A percentile compares a stretch with the other conserved stretches of the same genome.
These are phyloP conservation scores for Dendrothele bispora DNA, from an alignment of 768 basidiomycete genomes.

Conservation along the genomic window DNA sequence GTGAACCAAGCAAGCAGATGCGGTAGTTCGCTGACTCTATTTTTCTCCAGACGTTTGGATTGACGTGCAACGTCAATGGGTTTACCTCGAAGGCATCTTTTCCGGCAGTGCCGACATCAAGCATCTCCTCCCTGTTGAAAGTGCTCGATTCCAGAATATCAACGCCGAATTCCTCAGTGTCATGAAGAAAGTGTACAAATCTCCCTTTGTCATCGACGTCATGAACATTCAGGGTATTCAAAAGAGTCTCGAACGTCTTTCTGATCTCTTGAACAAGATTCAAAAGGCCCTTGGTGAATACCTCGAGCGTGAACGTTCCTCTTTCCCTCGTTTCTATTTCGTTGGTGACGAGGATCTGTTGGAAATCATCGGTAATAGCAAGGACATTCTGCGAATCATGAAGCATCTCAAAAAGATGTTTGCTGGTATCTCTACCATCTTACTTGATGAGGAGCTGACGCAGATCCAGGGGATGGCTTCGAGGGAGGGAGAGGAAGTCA, in stretches of 20 bases:
- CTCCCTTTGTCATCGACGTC: constrained; percentile 95
- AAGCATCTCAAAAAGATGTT: constrained; percentile 99
- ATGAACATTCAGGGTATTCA: constrained; percentile 96
- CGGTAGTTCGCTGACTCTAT: constrained; percentile 6
- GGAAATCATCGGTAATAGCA: constrained; percentile 99
- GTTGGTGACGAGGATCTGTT: constrained; percentile 98
- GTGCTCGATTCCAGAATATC: constrained; percentile 97
- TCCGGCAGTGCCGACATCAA: constrained; percentile 99
- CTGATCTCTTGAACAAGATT: constrained; percentile 95
- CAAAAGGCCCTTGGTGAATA: constrained; percentile 99
- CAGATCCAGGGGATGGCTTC: constrained; percentile 94
- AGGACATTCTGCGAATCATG: constrained; percentile 96
- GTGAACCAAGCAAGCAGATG: not conserved
- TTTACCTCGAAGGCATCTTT: constrained; percentile 98
- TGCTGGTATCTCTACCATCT: constrained; percentile 90
- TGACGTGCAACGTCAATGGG: constrained; percentile 99
- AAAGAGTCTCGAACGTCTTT: constrained; percentile 95
- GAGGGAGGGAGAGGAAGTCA: constrained; percentile 92
- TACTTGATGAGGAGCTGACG: constrained; percentile 83
- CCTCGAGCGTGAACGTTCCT: constrained; percentile 93
- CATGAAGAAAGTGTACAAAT: constrained; percentile 99
- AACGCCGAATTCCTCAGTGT: constrained; percentile 96
- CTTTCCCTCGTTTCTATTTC: constrained; percentile 99
- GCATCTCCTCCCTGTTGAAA: constrained; percentile 96
- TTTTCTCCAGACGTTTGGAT: constrained; percentile 86